Conservation (phyloP, 768 basidiomycete genomes). For the Paxillus involutus region DNA sequence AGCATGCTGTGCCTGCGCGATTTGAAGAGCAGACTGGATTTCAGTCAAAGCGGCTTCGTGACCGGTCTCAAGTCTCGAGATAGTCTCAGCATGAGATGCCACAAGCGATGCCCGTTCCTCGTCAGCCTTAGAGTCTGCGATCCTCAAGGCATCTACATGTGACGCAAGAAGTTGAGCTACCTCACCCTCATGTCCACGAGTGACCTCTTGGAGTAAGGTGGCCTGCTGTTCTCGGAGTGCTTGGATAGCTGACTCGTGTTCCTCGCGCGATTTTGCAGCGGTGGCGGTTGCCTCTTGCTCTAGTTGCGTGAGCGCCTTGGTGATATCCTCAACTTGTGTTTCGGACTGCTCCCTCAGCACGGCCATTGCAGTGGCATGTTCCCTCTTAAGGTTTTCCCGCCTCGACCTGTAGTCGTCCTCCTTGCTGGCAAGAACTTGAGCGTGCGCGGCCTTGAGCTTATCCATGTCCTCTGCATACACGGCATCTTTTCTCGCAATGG, state of each 20-base stretch:
- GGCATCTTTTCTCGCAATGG: constrained; percentile 64
- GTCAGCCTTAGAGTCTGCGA: constrained; percentile 30
- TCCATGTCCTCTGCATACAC: constrained; percentile 66
- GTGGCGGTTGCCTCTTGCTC: constrained; percentile 44
- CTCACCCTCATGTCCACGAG: constrained; percentile 57
- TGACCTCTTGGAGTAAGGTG: constrained; percentile 51
- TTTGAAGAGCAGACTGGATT: constrained; percentile 39
- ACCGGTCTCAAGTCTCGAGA: constrained; percentile 41
- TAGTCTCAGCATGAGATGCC: constrained; percentile 43
- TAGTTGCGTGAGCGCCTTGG: constrained; percentile 48
- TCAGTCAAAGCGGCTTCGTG: constrained; percentile 48
- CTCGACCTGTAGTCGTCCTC: constrained; percentile 55
- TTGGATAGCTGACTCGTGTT: constrained; percentile 48
- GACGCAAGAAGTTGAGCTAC: constrained; percentile 45
- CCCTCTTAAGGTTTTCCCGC: constrained; percentile 31
- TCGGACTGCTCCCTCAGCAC: constrained; percentile 33
- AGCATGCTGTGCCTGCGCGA: constrained; percentile 35
- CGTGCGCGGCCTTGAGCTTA: constrained; percentile 63
- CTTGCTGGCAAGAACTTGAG: constrained; percentile 48
- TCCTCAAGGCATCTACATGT: constrained; percentile 44
- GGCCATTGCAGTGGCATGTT: constrained; percentile 35
- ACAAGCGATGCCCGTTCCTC: constrained; percentile 36
- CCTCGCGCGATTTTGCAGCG: constrained; percentile 39
- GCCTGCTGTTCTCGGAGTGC: constrained; percentile 57
- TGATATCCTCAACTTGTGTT: constrained; percentile 62